Base-by-base conservation (phyloP, 2,329 filamentous ascomycete species). In the Diaporthe ilicicola region DNA sequence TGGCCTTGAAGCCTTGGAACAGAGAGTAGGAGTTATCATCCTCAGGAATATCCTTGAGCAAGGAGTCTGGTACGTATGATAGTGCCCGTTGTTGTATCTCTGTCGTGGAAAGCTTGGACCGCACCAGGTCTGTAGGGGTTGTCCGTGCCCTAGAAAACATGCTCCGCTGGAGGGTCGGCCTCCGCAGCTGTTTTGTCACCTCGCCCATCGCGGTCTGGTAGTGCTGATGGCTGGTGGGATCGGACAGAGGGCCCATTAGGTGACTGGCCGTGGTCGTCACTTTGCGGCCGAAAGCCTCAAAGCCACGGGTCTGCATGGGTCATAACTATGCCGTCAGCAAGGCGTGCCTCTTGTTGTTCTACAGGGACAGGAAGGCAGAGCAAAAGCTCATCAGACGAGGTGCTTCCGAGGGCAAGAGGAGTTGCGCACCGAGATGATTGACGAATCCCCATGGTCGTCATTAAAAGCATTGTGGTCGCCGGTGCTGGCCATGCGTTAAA, bases 81-180 rank as follows among this genome's bases (percentile, higher is more conserved):
- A 98, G 84, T 59, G 96, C 96, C 75, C 96, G 93, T 76, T 97
- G 95, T 82, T 97, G 94, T 76, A 98, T 98, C 84, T 99, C 96
- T 75, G 90, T 87, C 24, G 93, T 93, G 51, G 94, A 98, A 76
- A 99, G 91, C 79, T 93, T 95, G 72, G 94, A 95, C 76, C 96
- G 93, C 76, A 98, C 93, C 66, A 99, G 87, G 79, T 99, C 95
- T 75, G 94, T 94, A n/a, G 96, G 96, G 2, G 93, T 94, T 13
- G 95, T 95, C 82, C 92, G 92, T 66, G 95, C 92, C 83, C 98
- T 92, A 73, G 94, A 93, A 81, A 98, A 97, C 79, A 99, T 92
- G 80, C 92, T 94, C 78, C 94, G 91, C 83, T 98, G 96, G 53
- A 97, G 88, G 70, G 88, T 88, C 6, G 96, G 96, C 67, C 93